Percentiles rank a stretch among this genome's conserved stretches.
These are phyloP conservation scores for Leptographium wingfieldii DNA, from an alignment of 2,329 filamentous ascomycete species.

Conservation along the genomic window DNA sequence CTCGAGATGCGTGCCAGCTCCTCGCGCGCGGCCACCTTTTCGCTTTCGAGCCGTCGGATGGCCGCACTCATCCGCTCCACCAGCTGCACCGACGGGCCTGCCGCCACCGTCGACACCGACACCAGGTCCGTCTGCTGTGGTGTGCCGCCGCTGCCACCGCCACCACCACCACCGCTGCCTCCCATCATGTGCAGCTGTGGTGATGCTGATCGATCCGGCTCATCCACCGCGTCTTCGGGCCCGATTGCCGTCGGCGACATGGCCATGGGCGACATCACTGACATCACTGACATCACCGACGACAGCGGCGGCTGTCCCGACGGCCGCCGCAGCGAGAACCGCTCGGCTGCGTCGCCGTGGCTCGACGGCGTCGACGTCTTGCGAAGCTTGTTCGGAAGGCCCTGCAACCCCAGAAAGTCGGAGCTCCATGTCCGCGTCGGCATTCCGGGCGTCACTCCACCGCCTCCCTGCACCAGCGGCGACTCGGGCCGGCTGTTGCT, in stretches of 20 bases:
- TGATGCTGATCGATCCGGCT: conserved; percentile 42
- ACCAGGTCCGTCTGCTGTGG: conserved; percentile 49
- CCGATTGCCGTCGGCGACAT: conserved; percentile 16
- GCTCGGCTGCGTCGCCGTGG: conserved; percentile 30
- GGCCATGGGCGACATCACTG: not conserved
- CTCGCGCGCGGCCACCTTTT: conserved; percentile 80
- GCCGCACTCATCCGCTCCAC: conserved; percentile 94
- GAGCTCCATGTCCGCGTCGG: conserved; percentile 38
- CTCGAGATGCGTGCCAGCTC: conserved; percentile 66
- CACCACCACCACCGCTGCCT: conserved; percentile 55
- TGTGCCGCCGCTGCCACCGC: conserved; percentile 57
- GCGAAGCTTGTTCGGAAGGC: conserved; percentile 26
- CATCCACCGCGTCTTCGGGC: conserved; percentile 31
- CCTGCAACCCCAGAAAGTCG: conserved; percentile 37
- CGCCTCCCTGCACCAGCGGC: conserved; percentile 29
- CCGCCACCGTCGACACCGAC: conserved; percentile 77
- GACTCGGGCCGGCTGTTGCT: conserved; percentile 41
- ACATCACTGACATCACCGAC: not conserved
- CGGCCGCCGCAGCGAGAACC: conserved; percentile 30
- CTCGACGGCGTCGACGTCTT: conserved; percentile 39
- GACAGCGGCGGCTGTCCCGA: conserved; percentile 31
- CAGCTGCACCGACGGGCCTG: conserved; percentile 85
- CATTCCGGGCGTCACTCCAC: conserved; percentile 16
- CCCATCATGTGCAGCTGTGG: conserved; percentile 45
- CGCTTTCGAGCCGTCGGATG: conserved; percentile 78